Base-by-base conservation (phyloP, 2,329 filamentous ascomycete genomes). In the Alternaria gansuensis region DNA sequence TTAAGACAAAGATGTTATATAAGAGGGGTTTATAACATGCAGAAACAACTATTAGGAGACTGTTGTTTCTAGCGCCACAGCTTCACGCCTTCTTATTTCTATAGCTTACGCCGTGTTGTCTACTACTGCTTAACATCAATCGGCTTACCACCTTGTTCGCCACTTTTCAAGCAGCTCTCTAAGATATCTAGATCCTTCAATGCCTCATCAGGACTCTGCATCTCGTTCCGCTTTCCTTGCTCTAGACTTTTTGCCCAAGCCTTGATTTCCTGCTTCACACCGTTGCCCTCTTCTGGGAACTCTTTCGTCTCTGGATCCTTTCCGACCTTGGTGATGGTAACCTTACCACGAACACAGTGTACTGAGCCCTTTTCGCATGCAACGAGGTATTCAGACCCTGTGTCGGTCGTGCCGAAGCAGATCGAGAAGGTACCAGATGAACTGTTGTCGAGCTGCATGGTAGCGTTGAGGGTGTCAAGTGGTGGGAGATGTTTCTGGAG, bases 381-480 rank as follows among this genome's bases (percentile, higher is more conserved):
- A 51, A 90, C 77, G 6, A 82, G 77, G 72, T 84, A 88, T 65
- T 87, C 84, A 13, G 81, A 83, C 0, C 82, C 82, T 5, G 75
- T 77, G 62, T 85, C 82, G 8, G 81, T 83, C 7, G 85, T 85
- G 2, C 88, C 87, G 52, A 84, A 84, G 2, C 82, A 85, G n/a
- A 85, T 75, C 54, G 81, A 79, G 48, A 89, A 83, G 5, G 83
- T 85, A 2, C 88, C 88, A 1, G 81, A 80, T 2, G 79, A 81
- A 3, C 87, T 87, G 26, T 80, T 82, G 57, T 79, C 79, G 2
- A 86, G 82, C 69, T 81, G 82, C 36, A 88, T 63, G 2, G 85
- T 80, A 9, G 86, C 86, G 67, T 87, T 84, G 50, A 91, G 78
- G 1, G 88, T 89, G 71, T 92, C 90, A 1, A 90, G 81, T 0